Evolutionary conservation across 148 eudicot species (phyloP), one percentile per base, ranked within the genome.

Genomic region (Nepenthes gracilis): DNA sequence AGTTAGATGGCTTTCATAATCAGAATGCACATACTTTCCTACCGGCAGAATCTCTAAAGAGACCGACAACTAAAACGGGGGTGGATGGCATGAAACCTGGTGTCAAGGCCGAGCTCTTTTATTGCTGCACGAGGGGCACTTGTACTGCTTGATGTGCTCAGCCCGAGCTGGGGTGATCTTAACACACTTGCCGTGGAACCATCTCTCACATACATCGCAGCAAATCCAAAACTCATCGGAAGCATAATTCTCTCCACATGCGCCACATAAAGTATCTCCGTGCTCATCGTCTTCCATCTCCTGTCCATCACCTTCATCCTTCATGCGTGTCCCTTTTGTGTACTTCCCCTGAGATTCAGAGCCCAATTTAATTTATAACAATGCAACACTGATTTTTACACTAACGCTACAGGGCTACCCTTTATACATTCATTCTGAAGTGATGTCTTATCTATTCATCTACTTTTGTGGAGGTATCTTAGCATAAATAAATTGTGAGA

Each of bases 171-270:
- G 69, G 8, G 69, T 57, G 35, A 65, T 65, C 61, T 47, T 65
- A 14, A 65, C 69, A 47, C 69, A 65, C 69, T 65, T 65, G 43
- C 69, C 69, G 47, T 65, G 69, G 69, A 65, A 65, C 69, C 69
- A 65, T 13, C 50, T 57, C 62, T 65, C 61, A 35, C 69, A 65
- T 47, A 65, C 43, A 35, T 65, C 69, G 13, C 69, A 65, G 54
- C 69, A 65, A 2, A 65, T 65, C 69, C 69, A 65, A 10, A 65
- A 65, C 43, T 56, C 69, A 48, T 65, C 69, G 1, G 55, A 48
- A 13, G 60, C 69, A 57, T 65, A 65, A 35, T 36, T 56, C 55
- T 65, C 61, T 35, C 62, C 69, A 57, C 69, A 65, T n/a, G 61
- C 69, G 13, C 69, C 69, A 57, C 69, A 65, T 7, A 47, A n/a